phyloP scores from a whole-genome alignment of 768 basidiomycete species.

The Mycena metata region DNA sequence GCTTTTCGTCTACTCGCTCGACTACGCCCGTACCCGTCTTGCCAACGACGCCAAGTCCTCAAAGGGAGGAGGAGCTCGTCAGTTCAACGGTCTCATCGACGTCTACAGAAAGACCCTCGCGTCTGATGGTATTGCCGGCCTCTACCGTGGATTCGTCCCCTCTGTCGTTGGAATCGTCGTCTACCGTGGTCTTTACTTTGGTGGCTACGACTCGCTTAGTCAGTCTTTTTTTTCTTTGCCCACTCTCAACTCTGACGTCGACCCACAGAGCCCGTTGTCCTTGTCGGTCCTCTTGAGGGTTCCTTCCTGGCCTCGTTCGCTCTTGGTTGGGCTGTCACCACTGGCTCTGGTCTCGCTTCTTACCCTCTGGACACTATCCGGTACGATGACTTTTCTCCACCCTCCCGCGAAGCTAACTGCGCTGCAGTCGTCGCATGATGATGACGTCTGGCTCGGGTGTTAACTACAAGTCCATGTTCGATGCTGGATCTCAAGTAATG shows the following conservation, averaged over 20 bases:
- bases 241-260: constrained; percentile 41
- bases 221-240: not conserved
- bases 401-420: constrained; percentile 39
- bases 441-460: constrained; percentile 97
- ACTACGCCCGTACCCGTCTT: constrained; percentile 99
- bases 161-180: constrained; percentile 99
- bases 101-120: constrained; percentile 98
- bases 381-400: constrained; percentile 54
- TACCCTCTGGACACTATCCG: constrained; percentile 95
- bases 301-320: constrained; percentile 97
- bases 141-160: constrained; percentile 99
- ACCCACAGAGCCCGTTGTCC: constrained; percentile 90
- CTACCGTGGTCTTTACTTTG: constrained; percentile 99
- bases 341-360: constrained; percentile 99
- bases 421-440: constrained; percentile 98
- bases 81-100: constrained; percentile 98
- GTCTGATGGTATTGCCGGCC: constrained; percentile 97
- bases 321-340: constrained; percentile 99
- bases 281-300: constrained; percentile 94
- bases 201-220: constrained; percentile 96
- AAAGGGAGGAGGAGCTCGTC: constrained; percentile 91
- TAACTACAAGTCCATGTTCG: constrained; percentile 99
- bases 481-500: constrained; percentile 83
- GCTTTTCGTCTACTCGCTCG: constrained; percentile 99
- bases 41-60: constrained; percentile 98